phyloP scores from a whole-genome alignment of 1,284 basidiomycete species.

The Microbotryum intermedium region DNA sequence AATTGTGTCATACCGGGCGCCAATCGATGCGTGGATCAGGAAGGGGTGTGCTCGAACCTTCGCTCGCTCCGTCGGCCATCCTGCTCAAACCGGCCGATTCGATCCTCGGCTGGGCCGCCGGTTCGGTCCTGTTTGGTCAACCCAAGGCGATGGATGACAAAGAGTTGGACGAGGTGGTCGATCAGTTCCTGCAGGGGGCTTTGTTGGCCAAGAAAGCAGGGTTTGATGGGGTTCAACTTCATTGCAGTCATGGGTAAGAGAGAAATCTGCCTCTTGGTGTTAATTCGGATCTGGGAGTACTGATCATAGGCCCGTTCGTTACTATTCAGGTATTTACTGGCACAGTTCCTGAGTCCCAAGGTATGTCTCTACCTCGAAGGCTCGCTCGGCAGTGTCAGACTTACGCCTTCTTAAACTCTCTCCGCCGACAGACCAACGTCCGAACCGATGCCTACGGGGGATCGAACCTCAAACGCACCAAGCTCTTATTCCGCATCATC shows the following conservation, averaged over 20 bases:
- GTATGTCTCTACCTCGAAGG: slow-evolving; percentile 41
- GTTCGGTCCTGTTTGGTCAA: slow-evolving; percentile 53
- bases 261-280: too few species aligned
- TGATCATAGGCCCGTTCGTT: too few species aligned
- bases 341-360: slow-evolving; percentile 73
- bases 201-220: slow-evolving; percentile 58
- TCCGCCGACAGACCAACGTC: slow-evolving; percentile 54
- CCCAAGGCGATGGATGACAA: slow-evolving; percentile 54
- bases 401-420: neutral
- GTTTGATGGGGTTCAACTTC: slow-evolving; percentile 83
- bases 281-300: too few species aligned
- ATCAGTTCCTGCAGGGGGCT: slow-evolving; percentile 63
- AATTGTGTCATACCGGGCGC: slow-evolving; percentile 76
- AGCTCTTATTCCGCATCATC: slow-evolving; percentile 58
- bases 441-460: slow-evolving; percentile 56
- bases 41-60: slow-evolving; percentile 50
- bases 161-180: slow-evolving; percentile 58
- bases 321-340: slow-evolving; percentile 51
- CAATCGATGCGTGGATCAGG: slow-evolving; percentile 70
- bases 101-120: slow-evolving; percentile 44
- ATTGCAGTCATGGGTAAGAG: slow-evolving; percentile 46
- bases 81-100: slow-evolving; percentile 45
- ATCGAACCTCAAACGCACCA: slow-evolving; percentile 40
- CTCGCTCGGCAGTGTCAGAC: neutral
- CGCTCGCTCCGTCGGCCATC: slow-evolving; percentile 65